Base-by-base conservation (phyloP, 176 grass and related monocot genomes). In the Themeda triandra region DNA sequence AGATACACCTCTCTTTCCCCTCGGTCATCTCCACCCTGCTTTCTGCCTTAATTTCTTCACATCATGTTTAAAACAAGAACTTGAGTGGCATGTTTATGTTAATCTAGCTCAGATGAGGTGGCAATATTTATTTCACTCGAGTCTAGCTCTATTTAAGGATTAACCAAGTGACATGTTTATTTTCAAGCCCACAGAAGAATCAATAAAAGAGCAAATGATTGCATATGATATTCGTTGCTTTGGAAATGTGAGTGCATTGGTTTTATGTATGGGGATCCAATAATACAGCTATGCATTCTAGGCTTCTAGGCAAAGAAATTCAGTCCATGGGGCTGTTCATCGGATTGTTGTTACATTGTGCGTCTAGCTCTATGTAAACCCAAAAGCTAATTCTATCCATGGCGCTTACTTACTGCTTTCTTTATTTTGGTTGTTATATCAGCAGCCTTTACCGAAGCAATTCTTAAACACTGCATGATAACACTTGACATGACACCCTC, bases 391-490 rank as follows among this genome's bases (percentile, higher is more conserved):
- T 29, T 27, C 13, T 46, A 46, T 10, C 13, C 70, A 78, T 76
- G 14, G 33, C 13, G 5, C 46, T 82, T 25, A 83, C 91, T 92
- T 82, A 96, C 96, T 37, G 90, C 84, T 63, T 56, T 87, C 83
- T 82, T 96, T 84, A 99, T 92, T 94, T 94, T 99, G 64, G 88
- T 96, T 76, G 96, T 94, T 69, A 99, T 94, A 87, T 99, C 93
- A 89, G 83, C 49, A 81, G 88, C 96, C 85, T 96, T 99, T 37
- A 92, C 79, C 3, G 89, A 89, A 67, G 96, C 91, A 67, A 96
- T 96, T 73, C 96, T 85, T 83, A 99, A 83, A 82, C 96, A 99
- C 63, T 93, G 93, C 93, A 96, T 94, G 48, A 99, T 84, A 54
- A 93, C 86, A 83, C 93, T 91, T 83, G 96, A 91, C 81, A 89